Conservation (phyloP, 257 asterid genomes). For the Cruciata laevipes region DNA sequence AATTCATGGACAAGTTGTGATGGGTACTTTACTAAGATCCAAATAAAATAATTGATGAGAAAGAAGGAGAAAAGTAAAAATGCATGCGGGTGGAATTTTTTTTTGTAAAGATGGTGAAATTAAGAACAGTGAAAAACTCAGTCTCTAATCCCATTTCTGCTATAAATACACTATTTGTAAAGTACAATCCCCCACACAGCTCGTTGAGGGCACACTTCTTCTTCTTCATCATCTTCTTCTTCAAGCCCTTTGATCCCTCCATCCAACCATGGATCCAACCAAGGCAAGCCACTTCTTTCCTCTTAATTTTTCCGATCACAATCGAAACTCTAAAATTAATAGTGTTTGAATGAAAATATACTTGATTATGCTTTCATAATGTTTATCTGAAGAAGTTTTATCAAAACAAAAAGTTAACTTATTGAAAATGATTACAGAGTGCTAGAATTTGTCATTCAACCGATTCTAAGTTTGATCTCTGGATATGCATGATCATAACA, state of each 20-base stretch:
- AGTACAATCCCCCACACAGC: not conserved
- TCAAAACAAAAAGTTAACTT: no score
- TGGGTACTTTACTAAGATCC: not conserved
- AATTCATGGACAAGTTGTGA: not conserved
- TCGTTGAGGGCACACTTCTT: not conserved
- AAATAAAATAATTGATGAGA: constrained; percentile 1
- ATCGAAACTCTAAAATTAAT: not conserved
- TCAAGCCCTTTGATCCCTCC: not conserved
- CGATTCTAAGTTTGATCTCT: not conserved
- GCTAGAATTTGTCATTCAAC: not conserved
- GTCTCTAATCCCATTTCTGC: not conserved
- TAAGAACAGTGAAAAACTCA: not conserved
- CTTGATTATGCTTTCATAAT: no score
- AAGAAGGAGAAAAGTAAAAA: not conserved
- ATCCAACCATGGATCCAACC: not conserved
- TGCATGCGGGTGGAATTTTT: not conserved
- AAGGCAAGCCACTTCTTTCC: not conserved
- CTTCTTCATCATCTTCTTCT: not conserved
- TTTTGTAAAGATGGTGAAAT: not conserved
- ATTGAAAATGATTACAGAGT: not conserved
- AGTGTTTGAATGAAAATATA: no score
- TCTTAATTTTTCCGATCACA: not conserved
- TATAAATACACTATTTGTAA: constrained; percentile 1
- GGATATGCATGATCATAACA: not conserved
- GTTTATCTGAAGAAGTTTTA: no score